These are phyloP conservation scores for Berberis thunbergii DNA, from an alignment of 164 flowering plant genomes.

Conservation along the genomic window DNA sequence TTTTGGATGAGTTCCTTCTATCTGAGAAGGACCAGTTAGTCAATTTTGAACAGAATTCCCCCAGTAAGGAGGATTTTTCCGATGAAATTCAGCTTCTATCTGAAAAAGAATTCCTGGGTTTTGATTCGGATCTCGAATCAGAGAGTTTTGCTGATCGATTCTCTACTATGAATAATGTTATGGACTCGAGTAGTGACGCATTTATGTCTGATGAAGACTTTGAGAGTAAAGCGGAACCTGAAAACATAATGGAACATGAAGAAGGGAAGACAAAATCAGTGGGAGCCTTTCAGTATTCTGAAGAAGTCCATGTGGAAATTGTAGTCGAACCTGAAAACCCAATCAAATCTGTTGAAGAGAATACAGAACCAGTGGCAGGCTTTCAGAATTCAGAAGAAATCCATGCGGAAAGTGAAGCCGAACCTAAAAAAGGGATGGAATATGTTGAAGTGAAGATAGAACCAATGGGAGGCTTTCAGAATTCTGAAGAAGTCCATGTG, in stretches of 20 bases:
- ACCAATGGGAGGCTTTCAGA: constrained; percentile 8
- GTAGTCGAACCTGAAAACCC: background rate
- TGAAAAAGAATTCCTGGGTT: constrained; percentile 22
- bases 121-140: constrained; percentile 37
- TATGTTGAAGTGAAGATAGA: constrained; percentile 12
- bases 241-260: constrained; percentile 6
- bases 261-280: constrained; percentile 12
- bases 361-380: background rate
- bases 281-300: constrained; percentile 4
- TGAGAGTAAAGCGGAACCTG: constrained; percentile 15
- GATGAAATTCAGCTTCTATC: constrained; percentile 13
- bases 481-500: background rate
- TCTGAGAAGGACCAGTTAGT: constrained; percentile 2
- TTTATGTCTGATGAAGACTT: constrained; percentile 51
- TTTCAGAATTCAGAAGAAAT: background rate
- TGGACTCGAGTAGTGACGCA: constrained; percentile 30
- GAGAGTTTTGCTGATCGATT: constrained; percentile 22
- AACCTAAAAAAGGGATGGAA: constrained; percentile 6
- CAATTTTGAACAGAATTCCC: background rate
- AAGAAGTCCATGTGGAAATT: constrained; percentile 5
- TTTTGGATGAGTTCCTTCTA: background rate
- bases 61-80: constrained; percentile 1
- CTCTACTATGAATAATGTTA: constrained; percentile 15
- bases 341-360: background rate
- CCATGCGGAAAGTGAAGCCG: constrained; percentile 1